Conservation (phyloP, 805 yeast species). For the Wickerhamiella parazyma region DNA sequence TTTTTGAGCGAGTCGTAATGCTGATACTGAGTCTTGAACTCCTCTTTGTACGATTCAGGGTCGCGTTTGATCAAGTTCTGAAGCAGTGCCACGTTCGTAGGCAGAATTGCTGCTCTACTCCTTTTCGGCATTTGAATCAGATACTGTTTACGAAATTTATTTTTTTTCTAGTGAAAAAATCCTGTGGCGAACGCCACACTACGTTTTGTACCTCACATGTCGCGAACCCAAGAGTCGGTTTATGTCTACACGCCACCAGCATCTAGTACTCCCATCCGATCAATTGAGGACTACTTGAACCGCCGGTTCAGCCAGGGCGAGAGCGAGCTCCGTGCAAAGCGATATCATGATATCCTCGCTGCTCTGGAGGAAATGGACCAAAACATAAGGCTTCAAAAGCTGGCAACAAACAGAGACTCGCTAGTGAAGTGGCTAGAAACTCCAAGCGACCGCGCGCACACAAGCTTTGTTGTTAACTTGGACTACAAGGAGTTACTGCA, state of each 20-base stretch:
- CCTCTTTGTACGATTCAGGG: conserved; percentile 88
- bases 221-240: background rate
- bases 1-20: conserved; percentile 88
- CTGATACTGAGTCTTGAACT: conserved; percentile 79
- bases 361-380: background rate
- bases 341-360: background rate
- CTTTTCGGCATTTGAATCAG: conserved; percentile 58
- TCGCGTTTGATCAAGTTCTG: conserved; percentile 91
- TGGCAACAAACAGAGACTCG: background rate
- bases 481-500: background rate
- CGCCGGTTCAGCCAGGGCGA: background rate
- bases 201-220: background rate
- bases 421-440: background rate
- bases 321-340: background rate
- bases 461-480: background rate
- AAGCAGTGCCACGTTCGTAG: conserved; percentile 77
- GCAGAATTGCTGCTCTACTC: conserved; percentile 85
- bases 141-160: too few species aligned
- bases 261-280: background rate
- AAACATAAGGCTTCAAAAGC: background rate
- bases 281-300: background rate
- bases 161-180: background rate
- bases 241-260: background rate
- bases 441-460: background rate
- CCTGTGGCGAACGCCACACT: background rate